Evolutionary conservation across 1,284 basidiomycete species (phyloP), one percentile per base, ranked within the genome.

Genomic region (Exobasidium cylindrosporum): DNA sequence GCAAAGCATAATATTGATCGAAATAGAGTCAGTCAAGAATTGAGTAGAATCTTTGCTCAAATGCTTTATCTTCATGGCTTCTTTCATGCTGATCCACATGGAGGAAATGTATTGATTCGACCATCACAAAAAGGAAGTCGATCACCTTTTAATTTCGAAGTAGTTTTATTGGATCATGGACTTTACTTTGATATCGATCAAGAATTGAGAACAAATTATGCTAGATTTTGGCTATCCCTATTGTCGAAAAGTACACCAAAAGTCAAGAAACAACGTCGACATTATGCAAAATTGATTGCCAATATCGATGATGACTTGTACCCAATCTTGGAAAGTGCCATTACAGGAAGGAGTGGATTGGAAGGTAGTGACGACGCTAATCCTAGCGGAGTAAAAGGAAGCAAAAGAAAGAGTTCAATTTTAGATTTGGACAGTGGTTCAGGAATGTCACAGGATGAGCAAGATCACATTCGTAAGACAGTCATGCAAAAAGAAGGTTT

Each of bases 11-110:
- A 87, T 58, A 97, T 99, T 71, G 92, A 99, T 81, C 85, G 95
- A 58, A 99, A 97, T 76, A 89, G 89, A 76, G 93, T 97, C 46
- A 88, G 91, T 1, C 83, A 96, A 65, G 93, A 97, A 81, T 73
- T 83, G 6, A 77, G 78, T 1, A 67, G 76, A 65, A 91, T 95
- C 76, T 97, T 97, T 76, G 89, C 88, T 54, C 89, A 88, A 76
- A 98, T 98, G 96, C 91, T 98, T 23, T 97, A 97, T 76, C 80
- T 97, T 44, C 91, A 97, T 78, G 95, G 95, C 40, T 93, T 77
- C 68, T 79, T 74, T 60, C 74, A 73, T 55, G 70, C 68, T 21
- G 74, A 79, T 60, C 77, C 77, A 14, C 78, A 78, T 62, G 77
- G 69, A 43, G 93, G 95, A 7, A 97, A 97, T 78, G 83, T 98